These are phyloP conservation scores for Cladosporium sp. DNA, from an alignment of 2,329 filamentous ascomycete genomes.

Conservation along the genomic window DNA sequence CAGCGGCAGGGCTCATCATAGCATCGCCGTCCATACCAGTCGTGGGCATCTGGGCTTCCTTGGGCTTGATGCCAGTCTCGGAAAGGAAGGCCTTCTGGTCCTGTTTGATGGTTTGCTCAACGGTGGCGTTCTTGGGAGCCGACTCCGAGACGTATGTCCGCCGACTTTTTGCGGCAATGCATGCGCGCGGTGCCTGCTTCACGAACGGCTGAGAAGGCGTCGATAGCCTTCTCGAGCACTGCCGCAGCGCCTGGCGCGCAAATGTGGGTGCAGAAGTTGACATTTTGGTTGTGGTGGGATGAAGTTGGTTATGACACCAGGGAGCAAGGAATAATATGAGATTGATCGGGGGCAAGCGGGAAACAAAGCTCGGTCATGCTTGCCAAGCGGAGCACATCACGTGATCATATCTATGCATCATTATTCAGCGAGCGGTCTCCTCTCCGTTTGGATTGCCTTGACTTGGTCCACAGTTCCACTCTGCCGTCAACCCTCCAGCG, in stretches of 20 bases:
- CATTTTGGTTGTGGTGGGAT: constrained; percentile 32
- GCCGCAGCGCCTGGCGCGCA: constrained; percentile 68
- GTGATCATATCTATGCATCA: background rate
- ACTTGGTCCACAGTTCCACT: background rate
- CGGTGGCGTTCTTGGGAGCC: constrained; percentile 72
- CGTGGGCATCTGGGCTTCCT: constrained; percentile 56
- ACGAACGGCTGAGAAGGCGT: constrained; percentile 37
- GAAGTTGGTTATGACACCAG: constrained; percentile 10
- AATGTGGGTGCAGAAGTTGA: constrained; percentile 56
- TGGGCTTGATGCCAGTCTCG: constrained; percentile 50
- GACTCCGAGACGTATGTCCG: constrained; percentile 77
- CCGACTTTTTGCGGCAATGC: constrained; percentile 32
- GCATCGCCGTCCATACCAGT: constrained; percentile 57
- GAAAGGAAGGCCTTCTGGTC: constrained; percentile 75
- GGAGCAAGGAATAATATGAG: background rate
- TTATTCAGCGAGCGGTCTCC: constrained; percentile 8
- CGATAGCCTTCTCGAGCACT: constrained; percentile 48
- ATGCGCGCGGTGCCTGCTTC: constrained; percentile 37
- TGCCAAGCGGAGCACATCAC: background rate
- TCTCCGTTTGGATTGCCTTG: background rate
- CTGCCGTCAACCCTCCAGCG: background rate
- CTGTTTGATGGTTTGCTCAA: constrained; percentile 75
- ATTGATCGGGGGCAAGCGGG: background rate
- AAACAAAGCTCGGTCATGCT: constrained; percentile 10
- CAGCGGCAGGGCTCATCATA: constrained; percentile 66